Base-by-base conservation (phyloP, 2,329 filamentous ascomycete species). In the Colletotrichum nymphaeae region DNA sequence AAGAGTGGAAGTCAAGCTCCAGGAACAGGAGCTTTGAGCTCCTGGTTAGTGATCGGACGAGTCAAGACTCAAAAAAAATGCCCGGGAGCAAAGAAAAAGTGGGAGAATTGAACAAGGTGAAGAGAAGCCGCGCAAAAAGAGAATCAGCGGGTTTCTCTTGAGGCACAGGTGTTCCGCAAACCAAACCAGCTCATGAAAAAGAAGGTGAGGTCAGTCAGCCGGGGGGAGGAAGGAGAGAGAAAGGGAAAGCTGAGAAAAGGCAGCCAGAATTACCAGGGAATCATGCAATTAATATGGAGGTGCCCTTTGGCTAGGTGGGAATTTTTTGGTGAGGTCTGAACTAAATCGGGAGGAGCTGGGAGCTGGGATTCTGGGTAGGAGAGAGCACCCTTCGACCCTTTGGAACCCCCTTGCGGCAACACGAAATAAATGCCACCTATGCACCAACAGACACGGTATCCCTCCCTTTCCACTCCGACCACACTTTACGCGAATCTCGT, bases 31-130 rank as follows among this genome's bases (percentile, higher is more conserved):
- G 74, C 74, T 73, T 62, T 67, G 55, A 74, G 72, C 73, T 69
- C 59, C 52, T 58, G 32, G 69, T 71, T 71, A 76, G 73, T 65
- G 73, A 75, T 75, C 73, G 73, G 74, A 76, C 74, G 74, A 76
- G 74, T 76, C 67, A 63, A 52, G 59, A 76, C 74, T 76, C 68
- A 75, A 75, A 58, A 67, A 67, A 42, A 42, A 42, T 28, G 56
- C 58, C 42, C 42, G 42, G 4, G 42, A 19, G 42, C 42, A n/a
- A n/a, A 49, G 8, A 53, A 56, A 62, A 67, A 28, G 52, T 69
- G 53, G 57, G 65, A 66, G 69, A 73, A 73, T 35, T 59, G 59
- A 53, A 64, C 14, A 49, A 69, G 37, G 32, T 58, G 16, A 52
- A 69, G 60, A 28, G 53, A 58, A 69, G 58, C 69, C 65, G 69